phyloP scores from a whole-genome alignment of 2,329 filamentous ascomycete genomes.

The Colletotrichum incanum region DNA sequence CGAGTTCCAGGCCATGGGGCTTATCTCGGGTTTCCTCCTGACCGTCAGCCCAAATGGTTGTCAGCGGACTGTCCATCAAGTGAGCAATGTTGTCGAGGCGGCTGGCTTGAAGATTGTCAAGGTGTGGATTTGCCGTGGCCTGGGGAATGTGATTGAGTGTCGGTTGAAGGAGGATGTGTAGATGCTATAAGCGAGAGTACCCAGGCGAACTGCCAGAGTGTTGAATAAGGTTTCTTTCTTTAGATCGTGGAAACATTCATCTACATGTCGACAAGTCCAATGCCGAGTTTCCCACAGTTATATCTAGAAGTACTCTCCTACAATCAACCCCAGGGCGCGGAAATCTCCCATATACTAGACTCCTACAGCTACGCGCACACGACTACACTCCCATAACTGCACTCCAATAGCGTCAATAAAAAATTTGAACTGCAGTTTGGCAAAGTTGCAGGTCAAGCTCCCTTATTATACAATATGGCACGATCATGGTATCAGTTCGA shows the following conservation, averaged over 20 bases:
- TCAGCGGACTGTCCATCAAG: conserved; percentile 13
- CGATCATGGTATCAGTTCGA: neutral
- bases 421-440: neutral
- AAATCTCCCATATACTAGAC: neutral
- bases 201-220: neutral
- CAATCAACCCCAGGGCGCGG: neutral
- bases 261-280: neutral
- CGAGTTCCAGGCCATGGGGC: conserved; percentile 26
- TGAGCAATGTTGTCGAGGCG: conserved; percentile 8
- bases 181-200: neutral
- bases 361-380: neutral
- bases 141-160: conserved; percentile 35
- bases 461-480: neutral
- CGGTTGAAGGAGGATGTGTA: conserved; percentile 25
- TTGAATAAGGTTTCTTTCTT: neutral
- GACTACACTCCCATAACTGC: neutral
- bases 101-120: conserved; percentile 31
- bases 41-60: conserved; percentile 25
- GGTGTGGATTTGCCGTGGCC: conserved; percentile 32
- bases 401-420: neutral
- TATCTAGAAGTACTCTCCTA: neutral
- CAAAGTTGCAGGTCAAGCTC: neutral
- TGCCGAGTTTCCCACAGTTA: neutral
- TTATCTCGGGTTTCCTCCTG: conserved; percentile 12
- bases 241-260: neutral